These are phyloP conservation scores for Oryza glaberrima DNA, from an alignment of 176 grass and related monocot species.

Conservation along the genomic window DNA sequence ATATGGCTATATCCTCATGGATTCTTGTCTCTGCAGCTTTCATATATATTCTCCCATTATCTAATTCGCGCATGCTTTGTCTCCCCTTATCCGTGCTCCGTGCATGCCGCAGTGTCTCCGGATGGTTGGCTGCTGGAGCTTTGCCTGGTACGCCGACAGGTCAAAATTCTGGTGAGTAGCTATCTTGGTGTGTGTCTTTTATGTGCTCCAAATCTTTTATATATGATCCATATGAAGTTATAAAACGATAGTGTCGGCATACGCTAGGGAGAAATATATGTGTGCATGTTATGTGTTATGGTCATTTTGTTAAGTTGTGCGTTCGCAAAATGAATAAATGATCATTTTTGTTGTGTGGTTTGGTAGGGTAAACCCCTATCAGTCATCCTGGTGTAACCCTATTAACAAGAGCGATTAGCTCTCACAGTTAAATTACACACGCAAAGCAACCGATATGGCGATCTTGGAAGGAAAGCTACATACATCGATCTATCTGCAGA, in stretches of 20 bases:
- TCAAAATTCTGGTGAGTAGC: no score
- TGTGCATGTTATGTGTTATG: not conserved
- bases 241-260: not conserved
- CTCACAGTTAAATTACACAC: conserved; percentile 20
- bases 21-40: conserved; percentile 17
- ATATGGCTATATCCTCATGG: not conserved
- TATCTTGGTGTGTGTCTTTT: conserved; percentile 27
- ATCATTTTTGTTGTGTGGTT: conserved; percentile 3
- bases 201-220: conserved; percentile 15
- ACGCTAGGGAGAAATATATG: not conserved
- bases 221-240: not conserved
- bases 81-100: not conserved
- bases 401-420: conserved; percentile 22
- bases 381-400: not conserved
- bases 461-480: conserved; percentile 43
- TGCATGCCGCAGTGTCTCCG: conserved; percentile 7
- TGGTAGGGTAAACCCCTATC: conserved; percentile 28
- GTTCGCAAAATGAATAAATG: no score
- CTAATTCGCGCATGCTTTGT: conserved; percentile 19
- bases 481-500: not conserved
- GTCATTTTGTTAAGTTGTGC: not conserved
- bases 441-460: conserved; percentile 37
- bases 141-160: not conserved
- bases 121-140: conserved; percentile 29
- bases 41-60: conserved; percentile 35